These are phyloP conservation scores for Discostella pseudostelligera DNA, from an alignment of 108 stramenopile species.

Conservation along the genomic window DNA sequence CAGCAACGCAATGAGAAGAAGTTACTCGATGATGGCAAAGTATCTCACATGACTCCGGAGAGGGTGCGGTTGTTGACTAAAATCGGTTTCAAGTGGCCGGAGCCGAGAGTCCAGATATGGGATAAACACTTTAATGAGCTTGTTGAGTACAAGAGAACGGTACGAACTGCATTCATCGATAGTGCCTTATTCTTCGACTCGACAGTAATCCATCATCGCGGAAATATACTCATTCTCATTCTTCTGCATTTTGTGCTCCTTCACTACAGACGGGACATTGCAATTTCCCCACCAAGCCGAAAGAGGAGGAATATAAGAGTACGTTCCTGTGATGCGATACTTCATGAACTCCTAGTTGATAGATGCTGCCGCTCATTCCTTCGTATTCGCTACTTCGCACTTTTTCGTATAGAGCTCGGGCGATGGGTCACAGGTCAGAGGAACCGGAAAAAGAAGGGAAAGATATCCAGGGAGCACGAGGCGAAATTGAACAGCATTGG, in stretches of 20 bases:
- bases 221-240: not conserved
- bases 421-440: constrained; percentile 20
- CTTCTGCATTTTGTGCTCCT: constrained; percentile 2
- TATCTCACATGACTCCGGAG: not conserved
- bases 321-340: not conserved
- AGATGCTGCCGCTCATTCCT: not conserved
- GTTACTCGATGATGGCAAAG: not conserved
- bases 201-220: not conserved
- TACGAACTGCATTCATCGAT: too few species aligned
- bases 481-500: constrained; percentile 7
- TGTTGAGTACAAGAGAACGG: constrained; percentile 6
- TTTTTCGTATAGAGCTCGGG: constrained; percentile 2
- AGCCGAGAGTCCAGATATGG: constrained; percentile 9
- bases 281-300: constrained; percentile 1
- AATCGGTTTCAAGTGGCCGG: constrained; percentile 8
- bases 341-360: not conserved
- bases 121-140: constrained; percentile 10
- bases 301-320: not conserved
- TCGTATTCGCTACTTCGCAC: not conserved
- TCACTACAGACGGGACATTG: constrained; percentile 2
- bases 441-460: constrained; percentile 3
- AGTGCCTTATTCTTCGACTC: not conserved
- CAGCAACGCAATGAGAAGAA: constrained; percentile 11
- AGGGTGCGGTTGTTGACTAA: not conserved
- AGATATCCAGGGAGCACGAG: not conserved